phyloP scores from a whole-genome alignment of 2,329 filamentous ascomycete genomes.

The Aspergillus eucalypticola region DNA sequence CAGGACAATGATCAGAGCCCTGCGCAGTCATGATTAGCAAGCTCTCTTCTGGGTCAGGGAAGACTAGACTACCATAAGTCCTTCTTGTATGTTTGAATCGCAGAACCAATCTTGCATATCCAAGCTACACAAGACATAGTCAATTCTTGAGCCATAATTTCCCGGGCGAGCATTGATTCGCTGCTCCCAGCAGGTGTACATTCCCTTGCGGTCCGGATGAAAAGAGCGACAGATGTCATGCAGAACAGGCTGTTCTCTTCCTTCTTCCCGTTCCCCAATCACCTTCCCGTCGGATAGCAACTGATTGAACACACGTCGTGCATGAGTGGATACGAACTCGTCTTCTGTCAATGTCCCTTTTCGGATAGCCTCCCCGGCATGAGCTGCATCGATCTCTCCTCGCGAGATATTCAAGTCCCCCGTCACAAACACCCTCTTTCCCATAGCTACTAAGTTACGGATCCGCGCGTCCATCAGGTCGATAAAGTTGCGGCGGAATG shows the following conservation, averaged over 20 bases:
- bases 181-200: conserved; percentile 98
- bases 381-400: conserved; percentile 73
- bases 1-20: conserved; percentile 95
- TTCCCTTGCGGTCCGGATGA: conserved; percentile 75
- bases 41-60: background rate
- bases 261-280: conserved; percentile 63
- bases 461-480: conserved; percentile 78
- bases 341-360: conserved; percentile 69
- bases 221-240: conserved; percentile 83
- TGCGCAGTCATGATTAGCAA: conserved; percentile 30
- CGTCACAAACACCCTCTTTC: conserved; percentile 81
- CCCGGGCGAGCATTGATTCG: conserved; percentile 93
- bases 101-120: conserved; percentile 78
- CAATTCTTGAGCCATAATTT: conserved; percentile 89
- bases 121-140: conserved; percentile 84
- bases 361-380: conserved; percentile 67
- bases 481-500: conserved; percentile 79
- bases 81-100: conserved; percentile 85
- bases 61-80: conserved; percentile 63
- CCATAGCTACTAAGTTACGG: conserved; percentile 75
- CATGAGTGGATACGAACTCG: conserved; percentile 71
- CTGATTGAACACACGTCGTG: conserved; percentile 80
- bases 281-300: conserved; percentile 74
- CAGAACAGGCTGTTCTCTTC: conserved; percentile 69
- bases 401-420: conserved; percentile 84